These are phyloP conservation scores for Rubia yunnanensis DNA, from an alignment of 257 asterid species.

Conservation along the genomic window DNA sequence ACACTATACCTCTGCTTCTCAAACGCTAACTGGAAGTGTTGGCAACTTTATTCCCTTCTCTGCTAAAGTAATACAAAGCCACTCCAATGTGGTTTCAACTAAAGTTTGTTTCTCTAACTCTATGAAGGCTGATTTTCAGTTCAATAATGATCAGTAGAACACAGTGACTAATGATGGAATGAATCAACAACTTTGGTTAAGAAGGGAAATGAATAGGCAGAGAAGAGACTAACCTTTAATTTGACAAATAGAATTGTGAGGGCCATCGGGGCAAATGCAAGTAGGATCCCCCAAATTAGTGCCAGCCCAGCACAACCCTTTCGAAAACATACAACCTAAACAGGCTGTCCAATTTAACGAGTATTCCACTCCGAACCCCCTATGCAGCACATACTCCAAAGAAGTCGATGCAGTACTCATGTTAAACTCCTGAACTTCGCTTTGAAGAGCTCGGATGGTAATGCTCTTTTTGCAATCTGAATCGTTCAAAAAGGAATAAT, in stretches of 20 bases:
- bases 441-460: slow-evolving; percentile 4
- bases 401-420: background rate
- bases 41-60: no score
- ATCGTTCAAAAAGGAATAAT: background rate
- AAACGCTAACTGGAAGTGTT: no score
- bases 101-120: no score
- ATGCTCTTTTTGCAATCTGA: background rate
- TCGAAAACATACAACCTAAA: slow-evolving; percentile 1
- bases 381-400: slow-evolving; percentile 1
- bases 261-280: slow-evolving; percentile 18
- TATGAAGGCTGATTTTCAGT: no score
- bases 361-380: slow-evolving; percentile 15
- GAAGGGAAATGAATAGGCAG: slow-evolving; percentile 1
- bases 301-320: slow-evolving; percentile 17
- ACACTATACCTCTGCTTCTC: no score
- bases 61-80: no score
- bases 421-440: background rate
- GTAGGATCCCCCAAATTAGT: background rate
- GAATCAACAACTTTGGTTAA: background rate
- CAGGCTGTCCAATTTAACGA: background rate
- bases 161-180: background rate
- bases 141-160: no score
- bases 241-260: background rate
- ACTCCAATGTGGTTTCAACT: no score
- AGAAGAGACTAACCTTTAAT: slow-evolving; percentile 8